Evolutionary conservation across 1,284 basidiomycete genomes (phyloP), one percentile per base, ranked within the genome.

Genomic region (Melampsora americana): DNA sequence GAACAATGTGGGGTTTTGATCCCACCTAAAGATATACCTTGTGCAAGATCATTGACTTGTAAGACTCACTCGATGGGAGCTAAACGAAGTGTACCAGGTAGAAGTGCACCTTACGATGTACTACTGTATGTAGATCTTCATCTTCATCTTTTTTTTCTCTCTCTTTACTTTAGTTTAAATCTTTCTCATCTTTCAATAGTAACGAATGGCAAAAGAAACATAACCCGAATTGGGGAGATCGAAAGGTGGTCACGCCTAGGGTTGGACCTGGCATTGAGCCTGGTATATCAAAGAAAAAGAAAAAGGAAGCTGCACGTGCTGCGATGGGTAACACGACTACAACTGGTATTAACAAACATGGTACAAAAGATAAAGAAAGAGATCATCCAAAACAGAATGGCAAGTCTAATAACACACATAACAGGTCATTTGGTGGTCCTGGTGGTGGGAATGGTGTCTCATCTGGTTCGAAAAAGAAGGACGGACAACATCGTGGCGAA

Each of bases 41-140:
- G 95, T 83, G 93, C 93, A n/a, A 92, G 95, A 56, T 94, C 93
- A 16, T 87, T 99, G 48, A 98, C 95, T 0, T 99, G 95, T 86
- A 99, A 99, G 84, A 94, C 95, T 4, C 95, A 99, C 82, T 91
- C 92, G 0, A 96, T 99, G 91, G 93, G 93, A 42, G 92, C 93
- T 32, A 99, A 99, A 83, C 90, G 96, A 26, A 88, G 92, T 7
- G 94, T 99, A 0, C 87, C 88, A 79, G 93, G 93, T 39, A 91
- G 96, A 11, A 92, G 92, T 0, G 88, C 90, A 66, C 84, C 85
- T 1, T 99, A 94, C 83, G 95, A 98, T 81, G 90, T 90, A 73
- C 87, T 99, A 12, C 86, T 94, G 69, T 72, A 23, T 44, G 61
- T 65, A 12, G 12, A 46, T 14, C 30, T 16, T 16, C n/a, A 28